A percentile compares a stretch with the other conserved stretches of the same genome.
Evolutionary conservation across 805 yeast genomes (phyloP).

Genomic region (Debaryomyces prosopidis): DNA sequence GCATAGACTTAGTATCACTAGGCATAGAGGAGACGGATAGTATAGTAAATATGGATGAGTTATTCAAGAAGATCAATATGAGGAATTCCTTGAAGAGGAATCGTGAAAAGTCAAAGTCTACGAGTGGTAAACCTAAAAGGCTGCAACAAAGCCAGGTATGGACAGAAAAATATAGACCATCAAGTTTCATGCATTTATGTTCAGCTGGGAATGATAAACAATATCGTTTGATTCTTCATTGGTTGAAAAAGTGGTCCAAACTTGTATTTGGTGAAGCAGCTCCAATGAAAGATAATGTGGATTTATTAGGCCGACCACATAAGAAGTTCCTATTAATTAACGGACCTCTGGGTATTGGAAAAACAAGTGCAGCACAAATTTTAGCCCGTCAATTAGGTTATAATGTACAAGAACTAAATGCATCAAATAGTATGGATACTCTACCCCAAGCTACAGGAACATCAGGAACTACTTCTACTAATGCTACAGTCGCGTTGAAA

Average conservation of each 20-base stretch:
- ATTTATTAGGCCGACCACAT: constrained; percentile 37
- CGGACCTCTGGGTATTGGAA: constrained; percentile 95
- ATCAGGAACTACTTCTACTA: constrained; percentile 10
- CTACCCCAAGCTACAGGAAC: constrained; percentile 33
- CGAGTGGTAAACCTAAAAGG: background rate
- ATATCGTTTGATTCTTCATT: constrained; percentile 37
- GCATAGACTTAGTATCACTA: background rate
- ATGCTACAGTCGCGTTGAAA: constrained; percentile 31
- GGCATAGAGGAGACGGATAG: constrained; percentile 1
- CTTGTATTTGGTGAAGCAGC: constrained; percentile 30
- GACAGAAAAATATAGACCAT: constrained; percentile 44
- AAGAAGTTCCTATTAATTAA: constrained; percentile 70
- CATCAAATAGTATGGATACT: constrained; percentile 49
- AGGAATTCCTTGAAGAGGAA: constrained; percentile 16
- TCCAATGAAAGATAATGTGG: constrained; percentile 15
- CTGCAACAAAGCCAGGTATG: constrained; percentile 20
- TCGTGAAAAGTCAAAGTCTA: constrained; percentile 6
- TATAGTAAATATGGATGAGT: constrained; percentile 8
- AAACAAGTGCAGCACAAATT: constrained; percentile 84
- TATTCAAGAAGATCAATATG: constrained; percentile 20
- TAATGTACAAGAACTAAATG: constrained; percentile 80
- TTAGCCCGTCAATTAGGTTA: constrained; percentile 82
- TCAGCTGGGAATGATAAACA: constrained; percentile 47
- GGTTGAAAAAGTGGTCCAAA: constrained; percentile 41
- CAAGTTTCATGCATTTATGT: constrained; percentile 34